These are phyloP conservation scores for Arabidopsis suecica DNA, from an alignment of 345 rosid genomes.

Conservation along the genomic window DNA sequence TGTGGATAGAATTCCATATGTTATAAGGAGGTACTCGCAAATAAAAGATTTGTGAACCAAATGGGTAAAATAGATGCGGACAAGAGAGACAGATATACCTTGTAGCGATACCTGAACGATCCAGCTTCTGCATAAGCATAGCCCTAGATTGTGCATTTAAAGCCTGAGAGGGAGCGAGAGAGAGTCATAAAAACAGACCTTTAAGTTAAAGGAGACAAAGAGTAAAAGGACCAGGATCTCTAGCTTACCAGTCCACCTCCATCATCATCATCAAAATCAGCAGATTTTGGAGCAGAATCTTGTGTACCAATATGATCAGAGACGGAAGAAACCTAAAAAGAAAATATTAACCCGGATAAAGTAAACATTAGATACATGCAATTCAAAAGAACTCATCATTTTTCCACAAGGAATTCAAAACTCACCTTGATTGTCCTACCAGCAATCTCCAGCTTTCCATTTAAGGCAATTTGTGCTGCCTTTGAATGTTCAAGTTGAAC, in stretches of 20 bases:
- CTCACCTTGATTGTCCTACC: slow-evolving; percentile 87
- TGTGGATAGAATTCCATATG: slow-evolving; percentile 34
- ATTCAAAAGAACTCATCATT: slow-evolving; percentile 8
- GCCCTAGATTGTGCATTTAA: slow-evolving; percentile 94
- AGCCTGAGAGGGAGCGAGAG: slow-evolving; percentile 52
- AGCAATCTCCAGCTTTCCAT: slow-evolving; percentile 93
- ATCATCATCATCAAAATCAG: slow-evolving; percentile 96
- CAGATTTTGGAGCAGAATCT: slow-evolving; percentile 75
- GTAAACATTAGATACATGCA: background rate
- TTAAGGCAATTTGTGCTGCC: slow-evolving; percentile 80
- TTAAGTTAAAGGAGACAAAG: background rate
- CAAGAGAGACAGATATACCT: slow-evolving; percentile 57
- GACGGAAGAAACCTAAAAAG: slow-evolving; percentile 82
- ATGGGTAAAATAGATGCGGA: slow-evolving; percentile 23
- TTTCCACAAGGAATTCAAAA: slow-evolving; percentile 3
- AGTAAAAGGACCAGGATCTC: background rate
- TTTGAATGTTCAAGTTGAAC: slow-evolving; percentile 92
- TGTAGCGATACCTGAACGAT: slow-evolving; percentile 81
- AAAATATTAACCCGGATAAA: background rate
- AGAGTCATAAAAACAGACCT: background rate
- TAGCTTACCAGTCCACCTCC: slow-evolving; percentile 91
- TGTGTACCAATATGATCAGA: slow-evolving; percentile 85
- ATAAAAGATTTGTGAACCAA: background rate
- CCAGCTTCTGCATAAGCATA: slow-evolving; percentile 84
- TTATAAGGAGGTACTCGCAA: background rate